Evolutionary conservation across 2,329 filamentous ascomycete genomes (phyloP), one percentile per base, ranked within the genome.

Genomic region (Fusarium lateritium): DNA sequence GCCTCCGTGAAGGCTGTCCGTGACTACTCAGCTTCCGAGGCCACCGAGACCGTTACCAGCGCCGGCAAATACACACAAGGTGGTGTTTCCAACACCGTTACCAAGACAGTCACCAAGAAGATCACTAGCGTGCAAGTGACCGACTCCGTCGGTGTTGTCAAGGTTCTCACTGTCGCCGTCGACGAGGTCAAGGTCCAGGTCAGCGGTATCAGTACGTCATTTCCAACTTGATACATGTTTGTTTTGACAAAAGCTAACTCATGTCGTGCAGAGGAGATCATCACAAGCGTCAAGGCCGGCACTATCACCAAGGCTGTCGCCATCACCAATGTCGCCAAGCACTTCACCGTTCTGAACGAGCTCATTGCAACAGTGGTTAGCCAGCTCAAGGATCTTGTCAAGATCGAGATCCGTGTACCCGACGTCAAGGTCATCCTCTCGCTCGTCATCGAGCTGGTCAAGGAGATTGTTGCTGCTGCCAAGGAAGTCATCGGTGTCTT

Each of bases 21-120:
- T 11, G 9, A 14, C 10, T 40, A 22, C n/a, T 21, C 52, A 6
- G 42, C 31, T 14, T 31, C 52, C 19, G 38, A 6, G 17, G 38
- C 28, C 19, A 21, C 93, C 1, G 92, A 95, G 77, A 42, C 56
- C 15, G 7, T 36, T 19, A n/a, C 19, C 38, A 19, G 28, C n/a
- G 21, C 49, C 22, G 21, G 31, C 36, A 42, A 15, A 10, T 31
- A 40, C 22, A 13, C 14, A 6, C 15, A 22, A 5, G 45, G 36
- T 9, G 44, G n/a, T 3, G 7, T 39, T 19, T 40, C 63, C 31
- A 44, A 47, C 22, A 60, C 61, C 5, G n/a, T 65, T 39, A 53
- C 47, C 57, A 67, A 67, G 62, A 66, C 39, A 2, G 55, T 66
- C 6, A 67, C 50, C 33, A 45, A 67, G 46, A 67, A 67, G 42